phyloP scores from a whole-genome alignment of 805 yeast species.

The Komagataella phaffii region DNA sequence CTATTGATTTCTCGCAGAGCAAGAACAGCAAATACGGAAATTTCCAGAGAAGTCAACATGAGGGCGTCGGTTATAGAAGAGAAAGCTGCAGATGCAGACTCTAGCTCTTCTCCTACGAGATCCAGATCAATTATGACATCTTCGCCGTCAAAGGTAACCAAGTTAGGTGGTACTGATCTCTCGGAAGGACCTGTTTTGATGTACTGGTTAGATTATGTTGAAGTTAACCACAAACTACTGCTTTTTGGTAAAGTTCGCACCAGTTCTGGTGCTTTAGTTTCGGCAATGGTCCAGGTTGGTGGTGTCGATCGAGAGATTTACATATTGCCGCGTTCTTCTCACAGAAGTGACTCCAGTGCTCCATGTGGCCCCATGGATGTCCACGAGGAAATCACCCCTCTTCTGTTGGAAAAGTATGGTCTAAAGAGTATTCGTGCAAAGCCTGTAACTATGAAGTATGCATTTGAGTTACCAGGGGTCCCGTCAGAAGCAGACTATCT shows the following conservation, averaged over 20 bases:
- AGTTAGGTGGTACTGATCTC: slow-evolving; percentile 22
- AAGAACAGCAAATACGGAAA: slow-evolving; percentile 26
- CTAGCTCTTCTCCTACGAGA: slow-evolving; percentile 10
- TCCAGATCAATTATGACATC: slow-evolving; percentile 8
- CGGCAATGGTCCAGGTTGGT: slow-evolving; percentile 65
- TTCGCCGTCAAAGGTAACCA: slow-evolving; percentile 12
- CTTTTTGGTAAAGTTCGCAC: slow-evolving; percentile 74
- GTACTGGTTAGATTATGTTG: slow-evolving; percentile 87
- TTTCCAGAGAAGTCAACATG: slow-evolving; percentile 27
- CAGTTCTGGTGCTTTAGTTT: slow-evolving; percentile 42
- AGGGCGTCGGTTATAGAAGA: slow-evolving; percentile 13
- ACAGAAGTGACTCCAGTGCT: slow-evolving; percentile 16
- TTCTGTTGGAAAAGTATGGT: slow-evolving; percentile 50
- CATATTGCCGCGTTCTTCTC: slow-evolving; percentile 53
- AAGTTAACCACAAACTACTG: slow-evolving; percentile 52
- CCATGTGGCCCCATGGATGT: slow-evolving; percentile 48
- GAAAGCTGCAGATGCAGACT: neutral
- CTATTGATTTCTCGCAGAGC: slow-evolving; percentile 41
- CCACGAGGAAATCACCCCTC: slow-evolving; percentile 60
- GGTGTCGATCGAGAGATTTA: slow-evolving; percentile 61
- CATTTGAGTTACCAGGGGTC: slow-evolving; percentile 72
- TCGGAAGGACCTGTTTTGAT: slow-evolving; percentile 24
- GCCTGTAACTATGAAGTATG: slow-evolving; percentile 66
- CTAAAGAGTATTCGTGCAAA: slow-evolving; percentile 52
- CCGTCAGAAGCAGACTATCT: slow-evolving; percentile 75